Percentiles rank a stretch among this genome's conserved stretches.
phyloP scores from a whole-genome alignment of 1,284 basidiomycete species.

The Ustilago lituana region DNA sequence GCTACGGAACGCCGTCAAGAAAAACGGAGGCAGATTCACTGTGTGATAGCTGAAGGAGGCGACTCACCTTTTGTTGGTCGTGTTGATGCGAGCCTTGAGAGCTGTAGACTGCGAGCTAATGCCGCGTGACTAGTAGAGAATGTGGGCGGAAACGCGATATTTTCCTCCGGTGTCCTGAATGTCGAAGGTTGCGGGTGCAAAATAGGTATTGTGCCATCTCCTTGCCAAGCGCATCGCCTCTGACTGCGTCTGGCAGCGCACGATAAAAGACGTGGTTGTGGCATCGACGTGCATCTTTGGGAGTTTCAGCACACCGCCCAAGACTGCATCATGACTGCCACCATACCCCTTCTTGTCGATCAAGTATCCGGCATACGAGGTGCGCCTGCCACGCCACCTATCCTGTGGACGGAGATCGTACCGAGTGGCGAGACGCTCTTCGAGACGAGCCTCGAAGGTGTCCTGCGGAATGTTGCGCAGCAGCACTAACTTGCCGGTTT shows the following conservation, averaged over 20 bases:
- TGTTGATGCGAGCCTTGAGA: neutral
- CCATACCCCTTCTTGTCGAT: conserved; percentile 19
- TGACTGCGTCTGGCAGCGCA: conserved; percentile 28
- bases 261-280: conserved; percentile 36
- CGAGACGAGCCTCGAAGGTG: conserved; percentile 48
- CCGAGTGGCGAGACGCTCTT: conserved; percentile 37
- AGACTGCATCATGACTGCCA: conserved; percentile 28
- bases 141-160: conserved; percentile 49
- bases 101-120: neutral
- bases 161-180: conserved; percentile 53
- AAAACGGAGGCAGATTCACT: no score
- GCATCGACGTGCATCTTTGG: conserved; percentile 30
- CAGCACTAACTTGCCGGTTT: conserved; percentile 44
- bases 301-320: conserved; percentile 35
- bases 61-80: conserved; percentile 34
- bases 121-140: conserved; percentile 33
- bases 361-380: conserved; percentile 10
- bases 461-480: conserved; percentile 46
- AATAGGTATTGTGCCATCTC: conserved; percentile 57
- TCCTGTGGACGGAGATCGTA: conserved; percentile 44
- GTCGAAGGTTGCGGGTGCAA: conserved; percentile 47
- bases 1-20: conserved; percentile 2
- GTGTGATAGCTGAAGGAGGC: conserved; percentile 18
- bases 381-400: conserved; percentile 31
- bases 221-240: conserved; percentile 53